A percentile compares a stretch with the other conserved stretches of the same genome.
These are phyloP conservation scores for Sphaceloma murrayae DNA, from an alignment of 2,329 filamentous ascomycete genomes.

Conservation along the genomic window DNA sequence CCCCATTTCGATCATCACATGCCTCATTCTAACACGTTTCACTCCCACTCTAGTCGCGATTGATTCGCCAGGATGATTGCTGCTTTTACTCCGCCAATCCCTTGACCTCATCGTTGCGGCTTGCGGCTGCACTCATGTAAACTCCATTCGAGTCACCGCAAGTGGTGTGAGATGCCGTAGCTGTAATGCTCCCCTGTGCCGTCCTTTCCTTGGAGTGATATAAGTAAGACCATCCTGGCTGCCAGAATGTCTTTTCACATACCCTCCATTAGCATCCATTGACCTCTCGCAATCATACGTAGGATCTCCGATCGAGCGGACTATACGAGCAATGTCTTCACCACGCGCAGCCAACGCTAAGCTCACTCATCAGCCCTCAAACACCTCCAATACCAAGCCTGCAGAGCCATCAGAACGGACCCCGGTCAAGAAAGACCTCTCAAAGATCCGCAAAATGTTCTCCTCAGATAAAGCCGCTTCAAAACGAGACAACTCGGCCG, in stretches of 20 bases:
- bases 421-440: conserved; percentile 5
- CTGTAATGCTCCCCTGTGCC: too few species aligned
- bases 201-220: too few species aligned
- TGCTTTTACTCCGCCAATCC: too few species aligned
- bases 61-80: conserved; percentile 6
- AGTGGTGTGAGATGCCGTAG: too few species aligned
- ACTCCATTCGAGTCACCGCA: too few species aligned
- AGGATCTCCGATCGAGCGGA: neutral
- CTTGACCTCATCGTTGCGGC: too few species aligned
- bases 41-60: neutral
- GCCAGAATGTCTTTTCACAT: neutral
- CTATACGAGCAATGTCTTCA: neutral
- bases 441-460: conserved; percentile 11
- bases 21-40: neutral
- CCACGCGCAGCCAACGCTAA: too few species aligned
- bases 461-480: conserved; percentile 7
- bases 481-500: conserved; percentile 3
- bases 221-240: neutral
- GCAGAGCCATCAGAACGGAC: neutral
- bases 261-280: conserved; percentile 1
- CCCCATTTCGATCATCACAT: neutral
- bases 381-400: neutral
- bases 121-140: too few species aligned
- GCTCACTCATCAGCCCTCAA: conserved; percentile 11
- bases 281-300: neutral